These are phyloP conservation scores for Lyophyllum semitale DNA, from an alignment of 768 basidiomycete species.

Conservation along the genomic window DNA sequence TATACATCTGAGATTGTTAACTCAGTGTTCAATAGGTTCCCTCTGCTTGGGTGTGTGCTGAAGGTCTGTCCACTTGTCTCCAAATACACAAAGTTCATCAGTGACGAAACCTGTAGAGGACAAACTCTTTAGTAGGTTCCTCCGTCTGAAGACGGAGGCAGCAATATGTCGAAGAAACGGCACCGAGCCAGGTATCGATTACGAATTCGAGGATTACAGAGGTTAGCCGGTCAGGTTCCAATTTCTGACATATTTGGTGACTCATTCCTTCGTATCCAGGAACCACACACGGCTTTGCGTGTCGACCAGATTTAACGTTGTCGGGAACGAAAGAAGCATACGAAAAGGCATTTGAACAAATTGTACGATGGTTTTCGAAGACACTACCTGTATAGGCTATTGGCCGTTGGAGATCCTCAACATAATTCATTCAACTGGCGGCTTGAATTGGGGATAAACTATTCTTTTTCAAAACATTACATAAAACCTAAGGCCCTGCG, in stretches of 20 bases:
- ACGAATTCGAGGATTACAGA: constrained; percentile 47
- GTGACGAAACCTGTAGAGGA: constrained; percentile 32
- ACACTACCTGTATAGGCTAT: constrained; percentile 25
- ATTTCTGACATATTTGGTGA: too few species aligned
- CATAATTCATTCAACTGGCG: too few species aligned
- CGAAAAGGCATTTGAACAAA: constrained; percentile 43
- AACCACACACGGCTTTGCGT: constrained; percentile 48
- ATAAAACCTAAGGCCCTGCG: too few species aligned
- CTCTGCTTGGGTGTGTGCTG: constrained; percentile 40
- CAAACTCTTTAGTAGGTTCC: constrained; percentile 29
- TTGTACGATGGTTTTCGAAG: constrained; percentile 48
- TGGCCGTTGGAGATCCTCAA: not conserved
- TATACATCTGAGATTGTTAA: too few species aligned
- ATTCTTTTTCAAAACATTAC: too few species aligned
- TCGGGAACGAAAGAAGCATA: constrained; percentile 42
- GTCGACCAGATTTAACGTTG: constrained; percentile 38
- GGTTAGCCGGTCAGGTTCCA: constrained; percentile 26
- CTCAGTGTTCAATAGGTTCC: constrained; percentile 23
- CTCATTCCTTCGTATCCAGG: constrained; percentile 23
- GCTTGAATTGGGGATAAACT: too few species aligned
- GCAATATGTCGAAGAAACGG: constrained; percentile 36
- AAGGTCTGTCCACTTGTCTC: constrained; percentile 29
- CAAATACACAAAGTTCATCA: not conserved
- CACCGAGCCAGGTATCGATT: constrained; percentile 38
- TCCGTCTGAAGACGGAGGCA: constrained; percentile 36